A percentile compares a stretch with the other conserved stretches of the same genome.
Conservation (phyloP, 805 yeast species). For the Ogataea henricii region DNA sequence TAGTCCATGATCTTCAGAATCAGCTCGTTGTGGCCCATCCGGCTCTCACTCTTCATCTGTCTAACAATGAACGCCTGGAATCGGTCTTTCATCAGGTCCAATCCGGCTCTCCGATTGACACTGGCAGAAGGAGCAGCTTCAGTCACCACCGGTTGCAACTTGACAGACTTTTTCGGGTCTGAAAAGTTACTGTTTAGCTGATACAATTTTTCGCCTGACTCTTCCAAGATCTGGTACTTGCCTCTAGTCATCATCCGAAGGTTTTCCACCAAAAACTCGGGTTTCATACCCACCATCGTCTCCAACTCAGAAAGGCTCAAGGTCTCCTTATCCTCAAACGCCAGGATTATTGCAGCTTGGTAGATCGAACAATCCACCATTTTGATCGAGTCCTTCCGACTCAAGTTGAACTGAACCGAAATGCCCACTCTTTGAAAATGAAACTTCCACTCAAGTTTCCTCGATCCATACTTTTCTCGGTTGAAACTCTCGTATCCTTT, state of each 20-base stretch:
- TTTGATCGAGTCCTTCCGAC: constrained; percentile 16
- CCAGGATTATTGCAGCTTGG: constrained; percentile 43
- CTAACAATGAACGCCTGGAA: constrained; percentile 20
- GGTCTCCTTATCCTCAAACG: constrained; percentile 37
- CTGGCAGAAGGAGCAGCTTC: constrained; percentile 9
- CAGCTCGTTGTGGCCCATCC: constrained; percentile 32
- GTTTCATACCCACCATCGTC: constrained; percentile 36
- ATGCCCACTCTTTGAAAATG: constrained; percentile 44
- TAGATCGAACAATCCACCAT: constrained; percentile 40
- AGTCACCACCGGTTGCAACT: constrained; percentile 8
- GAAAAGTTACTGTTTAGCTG: constrained; percentile 13
- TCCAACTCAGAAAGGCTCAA: constrained; percentile 29
- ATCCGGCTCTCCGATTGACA: constrained; percentile 1
- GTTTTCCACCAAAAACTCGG: constrained; percentile 33
- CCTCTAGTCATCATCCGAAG: constrained; percentile 36
- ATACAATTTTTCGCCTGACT: constrained; percentile 11
- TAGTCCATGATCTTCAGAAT: constrained; percentile 34
- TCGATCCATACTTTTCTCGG: constrained; percentile 7
- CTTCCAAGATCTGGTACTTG: constrained; percentile 32
- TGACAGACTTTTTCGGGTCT: constrained; percentile 12
- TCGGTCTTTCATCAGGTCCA: constrained; percentile 8
- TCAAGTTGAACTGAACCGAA: constrained; percentile 35
- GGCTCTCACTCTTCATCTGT: constrained; percentile 36
- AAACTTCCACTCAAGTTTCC: constrained; percentile 43
- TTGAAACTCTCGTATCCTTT: constrained; percentile 16